Percentiles rank a stretch among this genome's conserved stretches.
Conservation (phyloP, 176 grass and related monocot species). For the Avena atlantica region DNA sequence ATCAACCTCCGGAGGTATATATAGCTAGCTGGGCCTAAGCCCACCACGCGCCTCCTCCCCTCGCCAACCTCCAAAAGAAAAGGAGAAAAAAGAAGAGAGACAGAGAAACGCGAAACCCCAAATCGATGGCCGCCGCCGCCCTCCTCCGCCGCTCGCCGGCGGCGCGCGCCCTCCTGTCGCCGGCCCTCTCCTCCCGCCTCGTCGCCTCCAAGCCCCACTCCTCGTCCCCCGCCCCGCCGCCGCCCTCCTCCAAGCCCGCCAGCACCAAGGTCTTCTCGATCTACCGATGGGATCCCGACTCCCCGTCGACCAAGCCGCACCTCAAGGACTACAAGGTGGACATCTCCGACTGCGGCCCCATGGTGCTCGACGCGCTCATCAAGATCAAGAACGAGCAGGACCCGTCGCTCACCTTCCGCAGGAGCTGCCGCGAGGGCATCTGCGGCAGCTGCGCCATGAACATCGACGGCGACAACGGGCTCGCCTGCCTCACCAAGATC, state of each 20-base stretch:
- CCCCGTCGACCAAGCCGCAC: slow-evolving; percentile 77
- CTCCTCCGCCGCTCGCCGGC: slow-evolving; percentile 52
- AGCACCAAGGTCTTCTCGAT: slow-evolving; percentile 91
- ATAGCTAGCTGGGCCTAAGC: slow-evolving; percentile 15
- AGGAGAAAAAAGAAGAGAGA: slow-evolving; percentile 19
- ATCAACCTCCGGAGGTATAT: not conserved
- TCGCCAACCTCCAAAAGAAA: slow-evolving; percentile 14
- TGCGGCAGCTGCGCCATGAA: slow-evolving; percentile 98
- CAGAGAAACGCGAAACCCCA: slow-evolving; percentile 55
- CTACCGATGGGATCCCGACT: slow-evolving; percentile 95
- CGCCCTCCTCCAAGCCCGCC: slow-evolving; percentile 6
- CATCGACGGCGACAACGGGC: slow-evolving; percentile 94
- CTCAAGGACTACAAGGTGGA: slow-evolving; percentile 88
- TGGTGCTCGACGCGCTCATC: slow-evolving; percentile 85
- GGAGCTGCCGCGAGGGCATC: slow-evolving; percentile 97
- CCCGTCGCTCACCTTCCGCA: slow-evolving; percentile 91
- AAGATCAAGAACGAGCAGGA: slow-evolving; percentile 99
- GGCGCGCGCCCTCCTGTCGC: slow-evolving; percentile 54
- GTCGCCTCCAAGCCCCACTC: slow-evolving; percentile 74
- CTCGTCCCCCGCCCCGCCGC: slow-evolving; percentile 57
- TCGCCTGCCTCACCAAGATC: slow-evolving; percentile 99
- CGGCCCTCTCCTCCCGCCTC: slow-evolving; percentile 58
- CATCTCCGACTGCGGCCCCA: slow-evolving; percentile 78
- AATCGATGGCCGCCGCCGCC: slow-evolving; percentile 53
- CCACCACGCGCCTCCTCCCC: slow-evolving; percentile 27